Evolutionary conservation across 495 filamentous ascomycete species (phyloP), one percentile per base, ranked within the genome.

Genomic region (Daldinia concentrica): DNA sequence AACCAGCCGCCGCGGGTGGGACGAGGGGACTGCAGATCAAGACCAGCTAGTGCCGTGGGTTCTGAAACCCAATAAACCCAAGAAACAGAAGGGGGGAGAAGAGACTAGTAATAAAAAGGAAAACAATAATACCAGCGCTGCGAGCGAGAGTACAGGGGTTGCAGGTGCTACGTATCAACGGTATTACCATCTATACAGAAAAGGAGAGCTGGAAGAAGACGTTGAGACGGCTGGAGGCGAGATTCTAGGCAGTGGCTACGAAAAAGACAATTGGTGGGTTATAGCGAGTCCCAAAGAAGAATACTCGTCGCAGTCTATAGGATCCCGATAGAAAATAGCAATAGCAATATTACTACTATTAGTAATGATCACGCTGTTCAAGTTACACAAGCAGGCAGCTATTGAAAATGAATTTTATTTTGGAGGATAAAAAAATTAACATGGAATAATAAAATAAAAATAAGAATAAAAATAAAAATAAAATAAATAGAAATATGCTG

Each of bases 41-140:
- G 95, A 99, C 82, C 88, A 97, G 65, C 92, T 98, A 86, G 95
- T 99, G 52, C 95, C 95, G 15, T 99, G 95, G 95, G 92, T 98
- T 12, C 84, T 94, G 78, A 85, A 86, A 78, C 73, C 66, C 48
- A 78, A 74, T 36, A 78, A 80, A 64, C 77, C 74, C 26, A 79
- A 81, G 58, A 65, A 69, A 43, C 66, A 74, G 65, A 71, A 55
- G 34, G 71, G 67, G 64, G 62, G 65, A 30, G 69, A 74, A 41
- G 39, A 48, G 34, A 39, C 29, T 39, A 63, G 55, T 30, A 58
- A 54, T 68, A 65, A 61, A 65, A 45, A 58, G 67, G 68, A 56
- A 39, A 62, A 39, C 43, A 39, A 51, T 19, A 45, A 67, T 64
- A 45, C 8, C 32, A 39, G 71, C 60, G 24, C 34, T 39, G 55